Conservation (phyloP, 2,329 filamentous ascomycete species). For the Ceratocystis lukuohia region DNA sequence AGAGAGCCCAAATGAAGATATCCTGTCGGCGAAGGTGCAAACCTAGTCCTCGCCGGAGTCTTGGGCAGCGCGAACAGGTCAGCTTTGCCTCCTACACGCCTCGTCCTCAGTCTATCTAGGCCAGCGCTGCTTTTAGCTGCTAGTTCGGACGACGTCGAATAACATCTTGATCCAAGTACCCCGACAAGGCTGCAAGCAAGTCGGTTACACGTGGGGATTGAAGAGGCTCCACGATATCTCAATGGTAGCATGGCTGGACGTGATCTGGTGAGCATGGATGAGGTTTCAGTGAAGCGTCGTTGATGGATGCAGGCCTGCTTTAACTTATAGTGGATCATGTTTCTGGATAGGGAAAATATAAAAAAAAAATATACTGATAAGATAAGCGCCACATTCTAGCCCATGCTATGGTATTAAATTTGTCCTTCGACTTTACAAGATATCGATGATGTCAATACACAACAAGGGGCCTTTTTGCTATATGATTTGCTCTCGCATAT, state of each 20-base stretch:
- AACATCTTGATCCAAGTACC: background rate
- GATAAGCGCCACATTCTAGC: slow-evolving; percentile 16
- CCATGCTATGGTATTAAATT: background rate
- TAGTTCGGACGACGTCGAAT: slow-evolving; percentile 9
- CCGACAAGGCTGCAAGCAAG: background rate
- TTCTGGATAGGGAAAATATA: background rate
- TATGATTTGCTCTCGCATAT: background rate
- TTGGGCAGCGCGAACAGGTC: slow-evolving; percentile 31
- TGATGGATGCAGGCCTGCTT: background rate
- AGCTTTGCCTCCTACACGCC: background rate
- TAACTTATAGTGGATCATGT: background rate
- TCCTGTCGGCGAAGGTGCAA: slow-evolving; percentile 90
- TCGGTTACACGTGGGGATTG: background rate
- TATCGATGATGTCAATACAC: slow-evolving; percentile 10
- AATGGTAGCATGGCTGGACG: background rate
- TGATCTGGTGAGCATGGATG: background rate
- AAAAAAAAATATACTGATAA: slow-evolving; percentile 2
- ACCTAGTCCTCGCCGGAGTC: slow-evolving; percentile 49
- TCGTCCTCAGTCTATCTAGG: slow-evolving; percentile 12
- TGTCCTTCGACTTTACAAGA: background rate
- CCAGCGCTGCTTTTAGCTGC: background rate
- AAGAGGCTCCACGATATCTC: background rate
- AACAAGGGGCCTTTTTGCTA: background rate
- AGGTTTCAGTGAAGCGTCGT: too few species aligned
- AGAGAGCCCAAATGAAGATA: slow-evolving; percentile 86